phyloP scores from a whole-genome alignment of 441 rosid genomes.

The Melastoma candidum region DNA sequence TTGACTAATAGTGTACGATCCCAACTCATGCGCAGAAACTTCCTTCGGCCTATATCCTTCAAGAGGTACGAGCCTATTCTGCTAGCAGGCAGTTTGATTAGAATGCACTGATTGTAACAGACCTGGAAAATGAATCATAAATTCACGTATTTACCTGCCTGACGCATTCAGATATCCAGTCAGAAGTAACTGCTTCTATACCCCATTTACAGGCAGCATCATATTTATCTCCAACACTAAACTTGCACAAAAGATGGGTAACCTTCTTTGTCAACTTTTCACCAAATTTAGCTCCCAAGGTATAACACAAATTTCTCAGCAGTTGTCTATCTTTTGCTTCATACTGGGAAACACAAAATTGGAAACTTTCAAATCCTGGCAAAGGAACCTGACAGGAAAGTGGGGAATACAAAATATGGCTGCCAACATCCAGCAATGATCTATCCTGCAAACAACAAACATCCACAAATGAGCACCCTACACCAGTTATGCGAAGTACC shows the following conservation, averaged over 20 bases:
- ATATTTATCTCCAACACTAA: slow-evolving; percentile 59
- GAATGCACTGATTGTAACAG: background rate
- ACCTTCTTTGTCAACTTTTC: slow-evolving; percentile 63
- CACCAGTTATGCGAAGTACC: no score
- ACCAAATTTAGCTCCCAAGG: slow-evolving; percentile 74
- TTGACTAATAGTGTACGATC: slow-evolving; percentile 58
- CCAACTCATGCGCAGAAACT: slow-evolving; percentile 65
- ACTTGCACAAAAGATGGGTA: slow-evolving; percentile 86
- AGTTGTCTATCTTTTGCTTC: slow-evolving; percentile 71
- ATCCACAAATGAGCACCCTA: background rate
- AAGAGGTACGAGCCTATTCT: slow-evolving; percentile 61
- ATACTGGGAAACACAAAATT: slow-evolving; percentile 78
- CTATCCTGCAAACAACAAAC: slow-evolving; percentile 58
- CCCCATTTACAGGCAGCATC: slow-evolving; percentile 81
- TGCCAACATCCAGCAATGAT: slow-evolving; percentile 64
- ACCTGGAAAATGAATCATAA: slow-evolving; percentile 6
- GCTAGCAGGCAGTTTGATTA: slow-evolving; percentile 20
- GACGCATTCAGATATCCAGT: slow-evolving; percentile 90
- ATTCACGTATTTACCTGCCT: slow-evolving; percentile 51
- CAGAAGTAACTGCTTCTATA: slow-evolving; percentile 50
- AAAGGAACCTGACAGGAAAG: slow-evolving; percentile 81
- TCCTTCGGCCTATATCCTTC: slow-evolving; percentile 74
- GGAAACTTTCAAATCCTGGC: slow-evolving; percentile 68
- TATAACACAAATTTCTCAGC: slow-evolving; percentile 71
- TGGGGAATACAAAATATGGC: slow-evolving; percentile 88